These are phyloP conservation scores for Rostrohypoxylon terebratum DNA, from an alignment of 495 filamentous ascomycete genomes.

Conservation along the genomic window DNA sequence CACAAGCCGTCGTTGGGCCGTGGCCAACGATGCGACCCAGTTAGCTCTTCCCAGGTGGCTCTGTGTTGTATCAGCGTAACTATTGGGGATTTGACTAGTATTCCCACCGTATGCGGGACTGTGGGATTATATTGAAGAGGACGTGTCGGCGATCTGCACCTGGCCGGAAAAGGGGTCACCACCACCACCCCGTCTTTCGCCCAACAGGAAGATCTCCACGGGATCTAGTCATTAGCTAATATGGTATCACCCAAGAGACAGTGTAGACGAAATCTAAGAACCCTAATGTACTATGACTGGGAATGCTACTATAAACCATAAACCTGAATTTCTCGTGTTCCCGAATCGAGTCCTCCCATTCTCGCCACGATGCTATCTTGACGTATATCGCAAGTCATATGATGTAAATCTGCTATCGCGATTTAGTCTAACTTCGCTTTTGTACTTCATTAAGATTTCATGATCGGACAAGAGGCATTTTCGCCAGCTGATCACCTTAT, in stretches of 20 bases:
- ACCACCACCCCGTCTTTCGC: slow-evolving; percentile 17
- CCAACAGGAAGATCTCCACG: slow-evolving; percentile 17
- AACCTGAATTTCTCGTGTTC: slow-evolving; percentile 40
- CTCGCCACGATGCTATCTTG: slow-evolving; percentile 22
- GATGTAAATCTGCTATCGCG: background rate
- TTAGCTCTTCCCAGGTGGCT: slow-evolving; percentile 39
- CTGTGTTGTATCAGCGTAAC: background rate
- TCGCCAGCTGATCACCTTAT: background rate
- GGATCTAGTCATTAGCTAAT: slow-evolving; percentile 25
- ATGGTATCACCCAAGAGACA: background rate
- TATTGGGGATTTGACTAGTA: slow-evolving; percentile 19
- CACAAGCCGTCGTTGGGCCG: slow-evolving; percentile 41
- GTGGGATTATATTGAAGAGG: slow-evolving; percentile 37
- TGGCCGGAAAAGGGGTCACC: slow-evolving; percentile 38
- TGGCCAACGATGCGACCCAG: slow-evolving; percentile 32
- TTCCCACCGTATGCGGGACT: slow-evolving; percentile 28
- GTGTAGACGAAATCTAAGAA: slow-evolving; percentile 6
- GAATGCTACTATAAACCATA: slow-evolving; percentile 9
- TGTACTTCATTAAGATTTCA: background rate
- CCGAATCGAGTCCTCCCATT: background rate
- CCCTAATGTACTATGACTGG: slow-evolving; percentile 1
- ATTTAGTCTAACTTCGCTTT: background rate
- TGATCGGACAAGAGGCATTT: background rate
- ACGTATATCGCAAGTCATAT: slow-evolving; percentile 8
- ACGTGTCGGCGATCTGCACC: slow-evolving; percentile 40